Conservation (phyloP, 2,329 filamentous ascomycete species). For the Lomentospora prolificans region DNA sequence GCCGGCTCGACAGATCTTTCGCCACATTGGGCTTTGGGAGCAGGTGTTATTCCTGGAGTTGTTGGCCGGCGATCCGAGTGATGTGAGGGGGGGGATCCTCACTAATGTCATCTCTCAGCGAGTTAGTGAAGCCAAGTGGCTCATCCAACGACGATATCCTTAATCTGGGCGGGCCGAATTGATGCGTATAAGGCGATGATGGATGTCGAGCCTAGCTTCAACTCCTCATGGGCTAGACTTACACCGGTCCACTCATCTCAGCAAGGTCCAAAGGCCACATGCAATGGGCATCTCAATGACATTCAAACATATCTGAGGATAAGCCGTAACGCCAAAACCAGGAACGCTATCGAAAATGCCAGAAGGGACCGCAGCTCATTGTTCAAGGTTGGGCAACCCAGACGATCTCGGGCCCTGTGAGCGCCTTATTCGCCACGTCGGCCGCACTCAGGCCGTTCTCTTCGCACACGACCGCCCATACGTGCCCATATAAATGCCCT, state of each 20-base stretch:
- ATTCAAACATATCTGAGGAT: background rate
- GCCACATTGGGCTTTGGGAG: background rate
- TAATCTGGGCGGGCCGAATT: too few species aligned
- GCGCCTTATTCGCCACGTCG: slow-evolving; percentile 15
- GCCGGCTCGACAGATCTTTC: background rate
- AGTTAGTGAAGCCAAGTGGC: background rate
- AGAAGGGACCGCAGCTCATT: background rate
- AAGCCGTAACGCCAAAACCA: background rate
- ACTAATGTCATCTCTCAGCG: background rate
- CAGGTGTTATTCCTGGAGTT: background rate
- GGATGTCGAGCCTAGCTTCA: too few species aligned
- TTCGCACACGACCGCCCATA: slow-evolving; percentile 23
- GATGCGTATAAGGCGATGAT: too few species aligned
- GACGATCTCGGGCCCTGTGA: slow-evolving; percentile 25
- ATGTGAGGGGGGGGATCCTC: background rate
- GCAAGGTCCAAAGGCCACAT: too few species aligned
- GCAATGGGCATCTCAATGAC: background rate
- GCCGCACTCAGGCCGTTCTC: slow-evolving; percentile 14
- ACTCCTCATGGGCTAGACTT: too few species aligned
- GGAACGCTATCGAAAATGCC: background rate
- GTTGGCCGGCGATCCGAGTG: background rate
- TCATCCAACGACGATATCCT: too few species aligned
- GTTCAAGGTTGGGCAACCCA: slow-evolving; percentile 18
- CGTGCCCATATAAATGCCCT: slow-evolving; percentile 22
- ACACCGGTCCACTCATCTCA: too few species aligned